Percentiles rank a stretch among this genome's conserved stretches.
Conservation (phyloP, 495 filamentous ascomycete species). For the Neurospora discreta region DNA sequence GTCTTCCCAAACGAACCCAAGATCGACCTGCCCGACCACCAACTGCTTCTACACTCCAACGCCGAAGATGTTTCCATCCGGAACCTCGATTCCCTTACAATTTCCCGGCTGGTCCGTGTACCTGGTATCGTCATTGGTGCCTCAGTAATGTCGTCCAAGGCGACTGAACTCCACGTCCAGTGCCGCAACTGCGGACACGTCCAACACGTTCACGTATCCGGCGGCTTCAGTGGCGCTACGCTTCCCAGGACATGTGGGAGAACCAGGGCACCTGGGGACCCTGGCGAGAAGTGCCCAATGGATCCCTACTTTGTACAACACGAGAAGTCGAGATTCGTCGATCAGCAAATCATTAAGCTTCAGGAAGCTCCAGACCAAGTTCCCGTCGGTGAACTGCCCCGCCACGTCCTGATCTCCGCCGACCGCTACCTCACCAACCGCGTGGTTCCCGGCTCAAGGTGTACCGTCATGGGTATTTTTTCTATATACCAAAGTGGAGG, state of each 20-base stretch:
- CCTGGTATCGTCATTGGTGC: slow-evolving; percentile 97
- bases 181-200: slow-evolving; percentile 77
- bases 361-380: slow-evolving; percentile 98
- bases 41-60: slow-evolving; percentile 88
- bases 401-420: slow-evolving; percentile 88
- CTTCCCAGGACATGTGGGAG: slow-evolving; percentile 71
- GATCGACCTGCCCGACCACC: slow-evolving; percentile 72
- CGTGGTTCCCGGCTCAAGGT: slow-evolving; percentile 89
- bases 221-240: slow-evolving; percentile 77
- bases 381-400: slow-evolving; percentile 89
- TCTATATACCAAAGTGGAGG: slow-evolving; percentile 92
- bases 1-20: slow-evolving; percentile 65
- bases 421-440: slow-evolving; percentile 94
- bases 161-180: slow-evolving; percentile 74
- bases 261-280: slow-evolving; percentile 43
- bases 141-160: slow-evolving; percentile 91
- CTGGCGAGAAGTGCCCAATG: slow-evolving; percentile 64
- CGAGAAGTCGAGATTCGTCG: slow-evolving; percentile 90
- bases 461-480: slow-evolving; percentile 94
- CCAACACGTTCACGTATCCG: slow-evolving; percentile 59
- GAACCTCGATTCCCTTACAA: slow-evolving; percentile 82
- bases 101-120: slow-evolving; percentile 89
- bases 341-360: slow-evolving; percentile 96
- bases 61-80: slow-evolving; percentile 88
- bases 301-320: slow-evolving; percentile 95